A percentile compares a stretch with the other conserved stretches of the same genome.
phyloP scores from a whole-genome alignment of 371 early-diverging fungal genomes.

The Haplosporangium sp. region DNA sequence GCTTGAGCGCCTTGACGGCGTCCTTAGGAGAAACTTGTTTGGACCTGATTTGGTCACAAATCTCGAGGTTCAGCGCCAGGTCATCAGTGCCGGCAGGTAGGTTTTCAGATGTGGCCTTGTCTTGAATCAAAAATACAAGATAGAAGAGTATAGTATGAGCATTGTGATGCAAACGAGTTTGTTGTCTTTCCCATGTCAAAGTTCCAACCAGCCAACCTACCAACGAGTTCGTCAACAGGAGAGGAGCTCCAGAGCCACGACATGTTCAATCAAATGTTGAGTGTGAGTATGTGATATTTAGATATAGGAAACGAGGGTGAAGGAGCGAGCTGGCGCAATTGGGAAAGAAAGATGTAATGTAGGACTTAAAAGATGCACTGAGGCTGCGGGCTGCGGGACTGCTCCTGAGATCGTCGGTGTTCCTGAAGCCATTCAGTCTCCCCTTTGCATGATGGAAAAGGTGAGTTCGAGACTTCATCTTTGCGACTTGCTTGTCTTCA shows the following conservation, averaged over 20 bases:
- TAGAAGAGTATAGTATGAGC: neutral
- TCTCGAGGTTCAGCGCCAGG: constrained; percentile 83
- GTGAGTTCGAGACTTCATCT: too few relatives aligned
- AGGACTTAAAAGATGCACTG: too few relatives aligned
- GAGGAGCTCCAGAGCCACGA: constrained; percentile 49
- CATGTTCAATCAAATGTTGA: neutral
- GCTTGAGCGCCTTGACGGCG: constrained; percentile 78
- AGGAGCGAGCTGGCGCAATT: too few relatives aligned
- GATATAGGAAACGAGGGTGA: too few relatives aligned
- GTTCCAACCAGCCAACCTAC: constrained; percentile 41
- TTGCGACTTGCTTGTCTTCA: too few relatives aligned
- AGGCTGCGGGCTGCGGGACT: too few relatives aligned
- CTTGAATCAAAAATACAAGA: constrained; percentile 54
- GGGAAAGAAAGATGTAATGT: too few relatives aligned
- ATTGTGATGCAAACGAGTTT: neutral
- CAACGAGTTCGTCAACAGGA: constrained; percentile 65
- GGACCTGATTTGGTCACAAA: constrained; percentile 90
- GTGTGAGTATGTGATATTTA: too few relatives aligned
- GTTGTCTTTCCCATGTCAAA: neutral
- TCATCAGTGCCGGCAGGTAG: constrained; percentile 88
- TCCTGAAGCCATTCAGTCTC: too few relatives aligned
- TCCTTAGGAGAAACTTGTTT: constrained; percentile 85
- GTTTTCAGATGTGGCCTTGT: constrained; percentile 91
- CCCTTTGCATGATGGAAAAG: too few relatives aligned
- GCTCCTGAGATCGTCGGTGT: too few relatives aligned